Base-by-base conservation (phyloP, 2,329 filamentous ascomycete genomes). In the Dothidotthia symphoricarpi region DNA sequence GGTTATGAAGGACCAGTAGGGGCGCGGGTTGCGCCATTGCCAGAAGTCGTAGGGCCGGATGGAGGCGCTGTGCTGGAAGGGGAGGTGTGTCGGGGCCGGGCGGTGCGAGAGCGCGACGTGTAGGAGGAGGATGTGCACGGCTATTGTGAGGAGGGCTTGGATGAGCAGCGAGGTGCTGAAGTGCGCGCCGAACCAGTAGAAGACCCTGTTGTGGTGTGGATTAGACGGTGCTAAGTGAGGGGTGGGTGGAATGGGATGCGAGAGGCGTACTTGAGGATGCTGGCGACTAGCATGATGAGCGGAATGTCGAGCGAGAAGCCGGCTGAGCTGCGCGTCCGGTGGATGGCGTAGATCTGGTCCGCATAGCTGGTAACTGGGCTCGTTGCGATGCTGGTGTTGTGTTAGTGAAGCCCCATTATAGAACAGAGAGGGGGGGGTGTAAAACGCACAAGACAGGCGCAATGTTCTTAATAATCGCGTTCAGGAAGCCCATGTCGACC, bases 1-100 rank as follows among this genome's bases (percentile, higher is more conserved):
- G 28, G 80, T 68, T 17, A 93, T 61, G 58, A 88, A 88, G 39
- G 83, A 75, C 87, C 87, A 94, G 70, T 91, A 90, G 70, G 85
- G 85, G 54, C 81, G 82, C 5, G 81, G 75, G 14, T 78, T 80
- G 39, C 81, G 76, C 87, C 87, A 91, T 66, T 87, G 85, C 87
- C 87, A 91, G 64, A 91, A 91, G 56, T 82, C 78, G 61, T 82
- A 90, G 1, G 86, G 86, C 16, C 86, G 73, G 44, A 72, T 73
- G 38, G 67, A 59, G 57, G 45, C 61, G 57, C 59, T 69, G 45
- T 74, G 77, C 2, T 77, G 72, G 62, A 90, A 89, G 10, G 86
- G 86, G 28, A 68, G 61, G 52, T 69, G 60, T 9, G 68, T 53
- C 4, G 69, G 53, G 3, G 65, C 50, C 2, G 71, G 75, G 27